Percentiles rank a stretch among this genome's conserved stretches.
These are phyloP conservation scores for Craterostigma plantagineum DNA, from an alignment of 257 asterid species.

Conservation along the genomic window DNA sequence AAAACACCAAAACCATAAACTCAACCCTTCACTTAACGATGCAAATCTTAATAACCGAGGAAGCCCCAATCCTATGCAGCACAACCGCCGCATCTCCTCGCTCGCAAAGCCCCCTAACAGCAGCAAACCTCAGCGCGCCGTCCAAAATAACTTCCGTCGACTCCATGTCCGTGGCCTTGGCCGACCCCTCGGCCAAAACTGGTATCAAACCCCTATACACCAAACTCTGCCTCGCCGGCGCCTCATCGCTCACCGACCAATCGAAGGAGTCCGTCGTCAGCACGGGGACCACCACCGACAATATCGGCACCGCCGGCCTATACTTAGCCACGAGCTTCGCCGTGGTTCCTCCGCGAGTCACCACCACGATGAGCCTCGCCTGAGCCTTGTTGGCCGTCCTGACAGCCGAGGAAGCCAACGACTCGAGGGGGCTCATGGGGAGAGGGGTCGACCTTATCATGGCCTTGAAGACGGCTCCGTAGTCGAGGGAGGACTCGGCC, in stretches of 20 bases:
- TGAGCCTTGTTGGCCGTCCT: conserved; percentile 53
- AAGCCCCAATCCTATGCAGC: conserved; percentile 58
- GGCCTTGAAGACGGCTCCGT: conserved; percentile 46
- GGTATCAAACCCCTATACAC: conserved; percentile 69
- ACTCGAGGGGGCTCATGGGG: conserved; percentile 84
- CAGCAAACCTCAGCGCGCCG: conserved; percentile 41
- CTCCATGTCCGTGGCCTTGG: conserved; percentile 61
- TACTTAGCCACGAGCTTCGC: conserved; percentile 85
- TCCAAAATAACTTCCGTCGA: conserved; percentile 60
- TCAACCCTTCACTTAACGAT: conserved; percentile 33
- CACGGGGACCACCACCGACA: conserved; percentile 71
- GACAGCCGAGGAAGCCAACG: conserved; percentile 50
- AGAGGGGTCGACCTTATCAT: conserved; percentile 65
- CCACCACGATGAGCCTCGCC: conserved; percentile 61
- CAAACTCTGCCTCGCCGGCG: conserved; percentile 77
- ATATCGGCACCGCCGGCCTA: conserved; percentile 64
- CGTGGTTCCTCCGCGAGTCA: conserved; percentile 78
- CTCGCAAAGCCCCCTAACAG: conserved; percentile 38
- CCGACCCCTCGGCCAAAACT: conserved; percentile 66
- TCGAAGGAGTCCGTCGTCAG: conserved; percentile 52
- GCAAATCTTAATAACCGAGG: conserved; percentile 72
- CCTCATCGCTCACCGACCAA: conserved; percentile 64
- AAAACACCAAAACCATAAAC: no score
- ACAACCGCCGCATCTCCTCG: conserved; percentile 66
- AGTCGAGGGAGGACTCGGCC: conserved; percentile 71